Conservation (phyloP, 2,329 filamentous ascomycete species). For the Periconia macrospinosa region DNA sequence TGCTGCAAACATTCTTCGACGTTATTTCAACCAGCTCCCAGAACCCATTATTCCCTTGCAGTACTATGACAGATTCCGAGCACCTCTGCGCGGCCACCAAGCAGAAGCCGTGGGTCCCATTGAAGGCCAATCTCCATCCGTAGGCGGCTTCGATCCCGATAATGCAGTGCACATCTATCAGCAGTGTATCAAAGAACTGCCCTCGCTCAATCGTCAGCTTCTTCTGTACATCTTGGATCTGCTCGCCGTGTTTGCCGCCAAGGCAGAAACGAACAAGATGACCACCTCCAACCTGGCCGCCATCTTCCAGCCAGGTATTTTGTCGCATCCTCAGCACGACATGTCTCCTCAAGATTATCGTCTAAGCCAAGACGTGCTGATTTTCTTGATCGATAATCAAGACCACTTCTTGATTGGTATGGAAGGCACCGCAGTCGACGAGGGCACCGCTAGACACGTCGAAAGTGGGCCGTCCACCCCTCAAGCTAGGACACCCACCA, state of each 20-base stretch:
- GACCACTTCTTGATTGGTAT: conserved; percentile 98
- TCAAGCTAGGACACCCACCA: conserved; percentile 53
- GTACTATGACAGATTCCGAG: conserved; percentile 87
- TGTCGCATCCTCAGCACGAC: conserved; percentile 90
- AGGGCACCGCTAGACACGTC: conserved; percentile 68
- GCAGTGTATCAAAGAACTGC: conserved; percentile 86
- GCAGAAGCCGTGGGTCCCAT: conserved; percentile 70
- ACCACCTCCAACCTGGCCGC: conserved; percentile 90
- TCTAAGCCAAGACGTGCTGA: conserved; percentile 93
- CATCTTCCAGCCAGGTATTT: conserved; percentile 95
- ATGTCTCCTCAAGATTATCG: conserved; percentile 95
- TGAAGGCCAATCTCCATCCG: conserved; percentile 65
- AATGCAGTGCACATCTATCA: conserved; percentile 84
- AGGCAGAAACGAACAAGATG: conserved; percentile 96
- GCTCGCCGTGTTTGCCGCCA: conserved; percentile 94
- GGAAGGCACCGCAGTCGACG: conserved; percentile 97
- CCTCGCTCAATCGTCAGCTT: conserved; percentile 88
- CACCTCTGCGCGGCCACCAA: conserved; percentile 74
- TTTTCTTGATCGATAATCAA: conserved; percentile 97
- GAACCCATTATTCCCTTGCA: conserved; percentile 95
- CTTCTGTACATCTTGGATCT: conserved; percentile 95
- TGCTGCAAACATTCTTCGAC: conserved; percentile 91
- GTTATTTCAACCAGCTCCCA: conserved; percentile 94
- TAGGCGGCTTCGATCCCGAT: conserved; percentile 73
- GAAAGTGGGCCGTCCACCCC: conserved; percentile 67